phyloP scores from a whole-genome alignment of 2,329 filamentous ascomycete species.

The Trichoderma sp. region DNA sequence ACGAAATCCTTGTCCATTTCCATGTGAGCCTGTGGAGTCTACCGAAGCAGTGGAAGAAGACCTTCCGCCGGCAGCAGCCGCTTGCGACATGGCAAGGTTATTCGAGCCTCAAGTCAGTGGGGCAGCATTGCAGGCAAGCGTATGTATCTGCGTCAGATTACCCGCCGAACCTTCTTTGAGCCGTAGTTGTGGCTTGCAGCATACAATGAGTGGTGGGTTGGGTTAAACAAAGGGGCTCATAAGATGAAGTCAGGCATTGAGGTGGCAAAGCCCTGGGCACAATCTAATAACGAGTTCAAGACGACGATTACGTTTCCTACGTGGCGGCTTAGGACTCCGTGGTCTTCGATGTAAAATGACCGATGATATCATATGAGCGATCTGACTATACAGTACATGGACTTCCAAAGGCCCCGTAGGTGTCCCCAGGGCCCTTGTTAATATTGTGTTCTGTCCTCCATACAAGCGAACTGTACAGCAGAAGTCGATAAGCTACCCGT shows the following conservation, averaged over 20 bases:
- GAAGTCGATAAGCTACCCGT: neutral
- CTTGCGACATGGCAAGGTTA: neutral
- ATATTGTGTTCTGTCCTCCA: neutral
- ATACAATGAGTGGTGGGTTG: neutral
- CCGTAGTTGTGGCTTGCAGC: neutral
- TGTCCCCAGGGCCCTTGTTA: neutral
- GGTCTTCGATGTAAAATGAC: neutral
- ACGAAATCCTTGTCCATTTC: neutral
- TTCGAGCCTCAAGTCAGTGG: neutral
- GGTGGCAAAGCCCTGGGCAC: neutral
- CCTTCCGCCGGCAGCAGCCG: neutral
- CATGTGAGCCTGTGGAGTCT: neutral
- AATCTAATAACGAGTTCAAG: neutral
- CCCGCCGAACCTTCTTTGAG: neutral
- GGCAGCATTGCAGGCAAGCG: neutral
- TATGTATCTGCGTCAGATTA: neutral
- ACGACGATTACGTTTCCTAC: neutral
- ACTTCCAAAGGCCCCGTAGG: neutral
- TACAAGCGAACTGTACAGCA: neutral
- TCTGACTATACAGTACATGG: neutral
- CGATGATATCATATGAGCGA: neutral
- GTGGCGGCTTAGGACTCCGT: neutral
- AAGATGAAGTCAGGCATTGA: neutral
- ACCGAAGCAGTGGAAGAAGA: neutral
- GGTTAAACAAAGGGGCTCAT: neutral